A percentile compares a stretch with the other conserved stretches of the same genome.
phyloP scores from a whole-genome alignment of 352 stramenopile genomes.

The Globisporangium mamillatum region DNA sequence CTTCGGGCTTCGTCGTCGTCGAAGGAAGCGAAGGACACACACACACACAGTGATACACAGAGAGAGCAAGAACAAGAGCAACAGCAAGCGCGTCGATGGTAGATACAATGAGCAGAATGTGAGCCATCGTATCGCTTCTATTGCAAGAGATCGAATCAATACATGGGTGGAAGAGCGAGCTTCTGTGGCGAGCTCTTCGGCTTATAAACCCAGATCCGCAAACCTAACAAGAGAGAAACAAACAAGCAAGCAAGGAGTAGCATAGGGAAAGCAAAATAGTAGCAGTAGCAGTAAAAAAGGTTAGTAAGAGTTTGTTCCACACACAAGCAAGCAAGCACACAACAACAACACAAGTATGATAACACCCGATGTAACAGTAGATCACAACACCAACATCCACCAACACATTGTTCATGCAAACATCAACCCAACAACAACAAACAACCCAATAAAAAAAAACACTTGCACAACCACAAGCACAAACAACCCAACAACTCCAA shows the following conservation, averaged over 20 bases:
- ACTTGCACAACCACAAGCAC: not conserved
- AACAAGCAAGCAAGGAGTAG: conserved; percentile 2
- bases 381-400: not conserved
- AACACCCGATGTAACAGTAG: conserved; percentile 14
- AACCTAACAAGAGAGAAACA: conserved; percentile 27
- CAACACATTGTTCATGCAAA: no score
- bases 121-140: not conserved
- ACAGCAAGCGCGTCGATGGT: not conserved
- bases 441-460: conserved; percentile 9
- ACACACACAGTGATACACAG: not conserved
- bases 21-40: conserved; percentile 12
- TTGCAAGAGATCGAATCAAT: conserved; percentile 5
- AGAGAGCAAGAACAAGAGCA: not conserved
- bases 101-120: not conserved
- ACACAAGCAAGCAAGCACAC: not conserved
- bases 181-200: not conserved
- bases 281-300: not conserved
- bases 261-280: conserved; percentile 16
- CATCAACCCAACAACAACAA: not conserved
- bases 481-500: not conserved
- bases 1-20: not conserved
- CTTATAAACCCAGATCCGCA: conserved; percentile 46
- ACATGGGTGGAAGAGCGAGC: not conserved
- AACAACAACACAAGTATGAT: conserved; percentile 8
- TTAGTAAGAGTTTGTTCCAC: conserved; percentile 4